Base-by-base conservation (phyloP, 148 eudicot species). In the Selenicereus undatus region DNA sequence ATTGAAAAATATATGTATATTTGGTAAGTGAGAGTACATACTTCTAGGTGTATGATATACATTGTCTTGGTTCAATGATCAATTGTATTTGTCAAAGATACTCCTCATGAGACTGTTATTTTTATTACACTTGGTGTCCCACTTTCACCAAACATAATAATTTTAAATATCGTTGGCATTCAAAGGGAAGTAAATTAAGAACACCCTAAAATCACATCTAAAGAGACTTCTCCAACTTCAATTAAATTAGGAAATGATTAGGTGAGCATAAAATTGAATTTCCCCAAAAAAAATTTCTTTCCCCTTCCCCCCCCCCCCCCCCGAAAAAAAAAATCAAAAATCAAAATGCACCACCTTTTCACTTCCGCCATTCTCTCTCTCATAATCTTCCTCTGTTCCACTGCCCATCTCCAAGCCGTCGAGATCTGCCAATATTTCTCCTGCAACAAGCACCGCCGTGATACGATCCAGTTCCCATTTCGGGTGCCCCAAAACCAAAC, bases 391-490 rank as follows among this genome's bases (percentile, higher is more conserved):
- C 22, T 52, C 77, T 21, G 14, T 5, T 8, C 21, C 65, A 29
- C 62, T 52, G n/a, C 83, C 21, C 9, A 5, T 21, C 72, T 74
- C 75, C 65, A 75, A 8, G 73, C 87, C 29, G 52, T 54, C 0
- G 30, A 71, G 3, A 4, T 29, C 22, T 91, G 95, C 74, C 10
- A 79, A 0, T 30, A 88, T 8, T 65, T 80, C n/a, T 83, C 89
- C 0, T 93, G 96, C 84, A 73, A 62, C 72, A 88, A 86, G 36
- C 56, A 35, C 72, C 27, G 20, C 3, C 29, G 18, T 62, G 88
- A 86, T 48, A 87, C 91, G 11, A 71, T 92, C 83, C 90, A 78
- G 0, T 92, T 90, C 86, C 97, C 98, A 4, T 94, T 94, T 89
- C 42, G 85, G 78, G 80, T 89, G 16, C 50, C 43, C 21, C 22